phyloP scores from a whole-genome alignment of 176 grass and related monocot species.

The Eremochloa ophiuroides region DNA sequence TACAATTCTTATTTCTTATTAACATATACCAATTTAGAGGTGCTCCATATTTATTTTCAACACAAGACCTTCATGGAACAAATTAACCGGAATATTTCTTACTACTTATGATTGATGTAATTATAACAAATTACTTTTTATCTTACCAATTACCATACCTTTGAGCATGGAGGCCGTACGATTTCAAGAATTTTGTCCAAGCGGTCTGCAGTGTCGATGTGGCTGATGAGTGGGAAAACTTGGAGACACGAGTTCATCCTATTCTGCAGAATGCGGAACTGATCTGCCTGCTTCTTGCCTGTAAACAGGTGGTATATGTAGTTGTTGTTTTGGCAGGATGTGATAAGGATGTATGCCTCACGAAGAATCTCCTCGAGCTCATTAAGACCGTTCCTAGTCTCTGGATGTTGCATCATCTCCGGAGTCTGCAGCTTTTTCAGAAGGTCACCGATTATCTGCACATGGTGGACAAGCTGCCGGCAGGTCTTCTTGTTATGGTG shows the following conservation, averaged over 20 bases:
- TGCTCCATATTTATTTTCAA: background rate
- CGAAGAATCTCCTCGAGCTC: conserved; percentile 16
- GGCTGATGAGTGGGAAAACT: conserved; percentile 64
- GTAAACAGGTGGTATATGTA: conserved; percentile 47
- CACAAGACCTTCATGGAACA: background rate
- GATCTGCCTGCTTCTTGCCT: conserved; percentile 45
- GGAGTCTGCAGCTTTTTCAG: conserved; percentile 43
- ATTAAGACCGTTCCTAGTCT: conserved; percentile 43
- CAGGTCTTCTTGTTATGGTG: conserved; percentile 58
- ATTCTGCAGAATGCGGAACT: conserved; percentile 42
- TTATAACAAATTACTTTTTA: background rate
- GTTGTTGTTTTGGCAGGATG: conserved; percentile 41
- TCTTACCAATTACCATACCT: conserved; percentile 1
- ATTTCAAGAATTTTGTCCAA: conserved; percentile 20
- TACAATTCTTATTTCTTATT: background rate
- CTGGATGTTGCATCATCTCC: conserved; percentile 51
- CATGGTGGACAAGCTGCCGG: conserved; percentile 35
- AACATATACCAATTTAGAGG: background rate
- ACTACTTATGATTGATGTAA: background rate
- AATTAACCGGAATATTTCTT: background rate
- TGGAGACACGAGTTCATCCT: conserved; percentile 50
- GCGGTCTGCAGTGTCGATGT: conserved; percentile 41
- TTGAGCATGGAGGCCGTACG: background rate
- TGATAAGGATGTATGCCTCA: conserved; percentile 29
- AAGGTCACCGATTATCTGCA: conserved; percentile 46